A percentile compares a stretch with the other conserved stretches of the same genome.
Evolutionary conservation across 2,329 filamentous ascomycete species (phyloP).

Genomic region (Beauveria sp.): DNA sequence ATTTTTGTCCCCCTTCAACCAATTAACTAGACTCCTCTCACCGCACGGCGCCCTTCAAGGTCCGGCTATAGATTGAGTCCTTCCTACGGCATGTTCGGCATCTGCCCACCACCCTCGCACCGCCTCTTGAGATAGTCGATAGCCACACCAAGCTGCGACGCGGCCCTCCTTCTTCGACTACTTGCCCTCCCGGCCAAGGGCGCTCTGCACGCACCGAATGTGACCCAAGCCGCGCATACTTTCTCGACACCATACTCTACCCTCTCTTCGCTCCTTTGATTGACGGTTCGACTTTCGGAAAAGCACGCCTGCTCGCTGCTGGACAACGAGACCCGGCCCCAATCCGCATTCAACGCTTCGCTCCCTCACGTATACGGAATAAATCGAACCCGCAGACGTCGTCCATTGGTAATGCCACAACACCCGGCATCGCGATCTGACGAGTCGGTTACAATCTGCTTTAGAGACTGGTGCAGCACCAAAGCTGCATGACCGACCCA

Average conservation of each 20-base stretch:
- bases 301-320: background rate
- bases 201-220: background rate
- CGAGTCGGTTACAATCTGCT: background rate
- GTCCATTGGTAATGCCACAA: conserved; percentile 1
- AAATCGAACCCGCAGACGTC: background rate
- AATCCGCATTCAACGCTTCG: background rate
- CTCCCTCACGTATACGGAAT: background rate
- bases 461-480: background rate
- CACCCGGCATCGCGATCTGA: background rate
- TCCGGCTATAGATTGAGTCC: background rate
- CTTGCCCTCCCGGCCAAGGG: background rate
- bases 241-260: background rate
- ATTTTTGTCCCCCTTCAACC: background rate
- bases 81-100: background rate
- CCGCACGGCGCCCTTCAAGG: background rate
- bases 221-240: background rate
- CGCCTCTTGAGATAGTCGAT: background rate
- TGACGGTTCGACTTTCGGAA: background rate
- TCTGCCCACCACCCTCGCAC: background rate
- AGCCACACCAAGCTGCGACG: background rate
- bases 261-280: background rate
- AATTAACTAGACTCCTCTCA: background rate
- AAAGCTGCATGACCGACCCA: conserved; percentile 1
- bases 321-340: background rate
- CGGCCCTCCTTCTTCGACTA: background rate